Conservation (phyloP, 352 stramenopile genomes). For the Globisporangium irregulare region DNA sequence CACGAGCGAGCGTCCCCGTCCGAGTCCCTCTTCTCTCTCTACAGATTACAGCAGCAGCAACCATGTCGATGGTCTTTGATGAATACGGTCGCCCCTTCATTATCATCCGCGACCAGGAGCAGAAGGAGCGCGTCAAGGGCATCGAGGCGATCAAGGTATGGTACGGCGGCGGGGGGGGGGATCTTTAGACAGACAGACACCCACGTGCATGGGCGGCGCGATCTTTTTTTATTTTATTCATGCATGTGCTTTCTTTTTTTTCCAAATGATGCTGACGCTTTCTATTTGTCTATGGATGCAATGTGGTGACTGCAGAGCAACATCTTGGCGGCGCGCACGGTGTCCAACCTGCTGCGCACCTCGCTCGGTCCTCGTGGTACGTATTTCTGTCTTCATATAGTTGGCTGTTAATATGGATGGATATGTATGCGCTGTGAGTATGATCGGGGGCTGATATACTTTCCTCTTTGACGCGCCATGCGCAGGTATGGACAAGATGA, state of each 20-base stretch:
- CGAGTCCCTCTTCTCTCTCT: background rate
- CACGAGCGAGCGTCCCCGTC: background rate
- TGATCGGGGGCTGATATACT: background rate
- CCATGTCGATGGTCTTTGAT: conserved; percentile 95
- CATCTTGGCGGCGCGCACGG: conserved; percentile 96
- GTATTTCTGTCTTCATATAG: conserved; percentile 6
- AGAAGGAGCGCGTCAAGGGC: conserved; percentile 97
- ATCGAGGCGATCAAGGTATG: conserved; percentile 96
- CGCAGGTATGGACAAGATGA: conserved; percentile 98
- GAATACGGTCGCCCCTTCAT: conserved; percentile 99
- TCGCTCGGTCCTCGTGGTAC: conserved; percentile 96
- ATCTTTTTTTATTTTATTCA: conserved; percentile 5
- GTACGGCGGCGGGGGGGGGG: background rate
- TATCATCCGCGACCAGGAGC: conserved; percentile 99
- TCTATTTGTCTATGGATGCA: background rate
- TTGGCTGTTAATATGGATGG: background rate
- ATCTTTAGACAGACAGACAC: background rate
- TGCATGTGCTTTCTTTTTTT: background rate
- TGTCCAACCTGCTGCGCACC: conserved; percentile 96
- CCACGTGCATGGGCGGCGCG: background rate
- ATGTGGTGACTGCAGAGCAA: conserved; percentile 83
- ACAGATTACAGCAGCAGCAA: conserved; percentile 18
- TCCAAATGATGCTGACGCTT: background rate
- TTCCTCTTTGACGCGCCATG: background rate
- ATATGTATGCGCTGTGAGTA: background rate